phyloP scores from a whole-genome alignment of 306 rosid species.

The Prunus davidiana region DNA sequence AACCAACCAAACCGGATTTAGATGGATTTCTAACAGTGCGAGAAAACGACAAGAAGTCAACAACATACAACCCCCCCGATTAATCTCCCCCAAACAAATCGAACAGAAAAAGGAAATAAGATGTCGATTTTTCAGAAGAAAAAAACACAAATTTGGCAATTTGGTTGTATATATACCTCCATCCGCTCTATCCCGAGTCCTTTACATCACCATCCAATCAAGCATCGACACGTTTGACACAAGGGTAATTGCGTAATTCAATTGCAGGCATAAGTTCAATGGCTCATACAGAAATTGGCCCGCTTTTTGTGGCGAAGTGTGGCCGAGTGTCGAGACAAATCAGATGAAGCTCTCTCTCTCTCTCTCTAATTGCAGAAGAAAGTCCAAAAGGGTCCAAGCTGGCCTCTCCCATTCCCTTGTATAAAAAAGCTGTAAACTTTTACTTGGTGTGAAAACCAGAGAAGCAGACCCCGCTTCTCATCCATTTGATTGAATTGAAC shows the following conservation, averaged over 20 bases:
- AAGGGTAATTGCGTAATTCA: not conserved
- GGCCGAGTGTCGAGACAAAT: not conserved
- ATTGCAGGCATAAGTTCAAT: not conserved
- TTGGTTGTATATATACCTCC: not conserved
- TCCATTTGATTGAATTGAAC: not conserved
- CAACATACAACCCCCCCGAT: not conserved
- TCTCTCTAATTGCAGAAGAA: not conserved
- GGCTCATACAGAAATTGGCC: not conserved
- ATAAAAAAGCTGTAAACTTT: not conserved
- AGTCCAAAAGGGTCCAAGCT: not conserved
- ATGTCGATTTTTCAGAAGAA: not conserved
- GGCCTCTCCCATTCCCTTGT: not conserved
- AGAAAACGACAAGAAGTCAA: not conserved
- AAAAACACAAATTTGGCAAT: not conserved
- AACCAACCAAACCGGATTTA: not conserved
- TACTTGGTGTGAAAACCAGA: not conserved
- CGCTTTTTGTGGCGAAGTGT: not conserved
- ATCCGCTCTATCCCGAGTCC: not conserved
- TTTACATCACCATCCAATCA: not conserved
- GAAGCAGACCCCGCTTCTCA: not conserved
- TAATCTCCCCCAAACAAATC: not conserved
- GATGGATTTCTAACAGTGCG: not conserved
- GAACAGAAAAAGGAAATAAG: not conserved
- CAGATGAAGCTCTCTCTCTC: not conserved
- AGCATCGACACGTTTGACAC: not conserved